Conservation (phyloP, 164 flowering plant species). For the Vitis amurensis region DNA sequence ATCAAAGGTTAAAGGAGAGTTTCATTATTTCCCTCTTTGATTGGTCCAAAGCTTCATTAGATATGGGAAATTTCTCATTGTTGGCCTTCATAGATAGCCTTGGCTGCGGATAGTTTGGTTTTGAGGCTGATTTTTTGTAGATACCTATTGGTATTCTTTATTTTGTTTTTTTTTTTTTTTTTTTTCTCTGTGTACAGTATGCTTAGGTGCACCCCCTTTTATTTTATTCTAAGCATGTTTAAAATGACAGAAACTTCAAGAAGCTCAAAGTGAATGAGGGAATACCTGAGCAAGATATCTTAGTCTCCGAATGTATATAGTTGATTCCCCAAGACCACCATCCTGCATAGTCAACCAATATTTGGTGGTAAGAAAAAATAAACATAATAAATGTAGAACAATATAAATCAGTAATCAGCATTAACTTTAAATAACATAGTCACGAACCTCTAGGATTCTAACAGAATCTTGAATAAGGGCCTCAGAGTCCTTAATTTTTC, state of each 20-base stretch:
- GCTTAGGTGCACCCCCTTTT: too few species aligned
- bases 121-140: too few species aligned
- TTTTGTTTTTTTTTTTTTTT: too few species aligned
- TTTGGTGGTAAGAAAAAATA: not conserved
- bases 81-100: too few species aligned
- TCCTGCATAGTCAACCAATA: constrained; percentile 41
- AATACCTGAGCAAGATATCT: constrained; percentile 77
- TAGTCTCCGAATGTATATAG: constrained; percentile 58
- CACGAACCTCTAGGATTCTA: constrained; percentile 72
- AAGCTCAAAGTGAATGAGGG: not conserved
- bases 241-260: not conserved
- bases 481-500: constrained; percentile 69
- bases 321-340: constrained; percentile 72
- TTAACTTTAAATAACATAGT: not conserved
- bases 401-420: not conserved
- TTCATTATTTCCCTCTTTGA: too few species aligned
- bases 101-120: too few species aligned
- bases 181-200: too few species aligned
- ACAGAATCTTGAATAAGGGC: constrained; percentile 72
- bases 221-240: too few species aligned
- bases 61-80: too few species aligned
- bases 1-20: too few species aligned
- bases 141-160: too few species aligned
- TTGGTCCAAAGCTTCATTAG: too few species aligned
- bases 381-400: not conserved